These are phyloP conservation scores for Candida neerlandica DNA, from an alignment of 1,139 yeast species.

Conservation along the genomic window DNA sequence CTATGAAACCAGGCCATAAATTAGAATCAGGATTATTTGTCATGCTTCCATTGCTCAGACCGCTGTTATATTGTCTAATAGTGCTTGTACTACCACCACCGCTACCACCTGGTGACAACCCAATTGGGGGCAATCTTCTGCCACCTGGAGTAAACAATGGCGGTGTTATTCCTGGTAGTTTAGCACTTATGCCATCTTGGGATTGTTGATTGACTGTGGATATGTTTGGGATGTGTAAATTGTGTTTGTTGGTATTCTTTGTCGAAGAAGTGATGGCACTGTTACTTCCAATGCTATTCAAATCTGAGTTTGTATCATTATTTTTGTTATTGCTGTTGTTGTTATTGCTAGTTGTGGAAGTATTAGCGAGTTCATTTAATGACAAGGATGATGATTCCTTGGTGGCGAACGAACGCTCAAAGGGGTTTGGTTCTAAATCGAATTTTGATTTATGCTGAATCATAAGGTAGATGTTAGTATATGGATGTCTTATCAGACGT, in stretches of 20 bases:
- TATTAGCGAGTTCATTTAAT: constrained; percentile 2
- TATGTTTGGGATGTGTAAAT: constrained; percentile 38
- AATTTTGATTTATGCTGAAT: constrained; percentile 51
- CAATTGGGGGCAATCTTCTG: constrained; percentile 59
- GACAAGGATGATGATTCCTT: constrained; percentile 32
- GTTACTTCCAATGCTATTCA: constrained; percentile 6
- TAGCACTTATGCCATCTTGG: constrained; percentile 19
- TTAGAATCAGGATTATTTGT: not conserved
- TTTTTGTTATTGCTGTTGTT: constrained; percentile 8
- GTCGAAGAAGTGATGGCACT: constrained; percentile 5
- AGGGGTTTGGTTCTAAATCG: constrained; percentile 92
- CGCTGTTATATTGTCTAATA: constrained; percentile 8
- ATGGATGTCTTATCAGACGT: not conserved
- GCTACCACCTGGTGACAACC: constrained; percentile 37
- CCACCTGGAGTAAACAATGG: constrained; percentile 64
- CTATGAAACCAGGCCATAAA: constrained; percentile 7
- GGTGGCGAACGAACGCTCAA: constrained; percentile 87
- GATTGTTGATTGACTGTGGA: constrained; percentile 23
- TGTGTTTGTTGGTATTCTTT: constrained; percentile 29
- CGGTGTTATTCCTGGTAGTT: constrained; percentile 52
- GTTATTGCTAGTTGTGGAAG: constrained; percentile 6
- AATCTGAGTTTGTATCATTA: constrained; percentile 6
- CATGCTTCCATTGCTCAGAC: constrained; percentile 2
- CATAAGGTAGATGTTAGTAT: constrained; percentile 21
- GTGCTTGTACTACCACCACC: not conserved